phyloP scores from a whole-genome alignment of 805 yeast genomes.

The Teunomyces stri region DNA sequence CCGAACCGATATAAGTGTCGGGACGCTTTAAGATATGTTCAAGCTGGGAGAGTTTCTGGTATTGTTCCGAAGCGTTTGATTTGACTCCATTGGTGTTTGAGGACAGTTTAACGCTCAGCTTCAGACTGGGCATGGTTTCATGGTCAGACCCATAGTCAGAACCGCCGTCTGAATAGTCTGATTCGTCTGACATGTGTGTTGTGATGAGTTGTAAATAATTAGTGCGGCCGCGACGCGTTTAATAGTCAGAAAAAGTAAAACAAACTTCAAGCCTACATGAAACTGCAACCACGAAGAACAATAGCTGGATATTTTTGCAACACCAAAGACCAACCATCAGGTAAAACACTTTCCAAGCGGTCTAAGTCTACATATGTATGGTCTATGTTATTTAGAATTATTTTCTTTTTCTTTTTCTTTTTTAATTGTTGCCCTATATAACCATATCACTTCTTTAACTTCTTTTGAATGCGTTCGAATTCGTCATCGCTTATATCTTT shows the following conservation, averaged over 20 bases:
- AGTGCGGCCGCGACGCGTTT: conserved; percentile 1
- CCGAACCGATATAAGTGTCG: conserved; percentile 95
- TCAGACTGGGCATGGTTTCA: conserved; percentile 7
- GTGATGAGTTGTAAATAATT: not conserved
- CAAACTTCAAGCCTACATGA: not conserved
- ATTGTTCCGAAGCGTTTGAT: conserved; percentile 62
- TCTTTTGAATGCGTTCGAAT: conserved; percentile 45
- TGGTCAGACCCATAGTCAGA: conserved; percentile 9
- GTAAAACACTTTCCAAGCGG: no score
- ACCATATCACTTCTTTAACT: conserved; percentile 22
- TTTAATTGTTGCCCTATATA: not conserved
- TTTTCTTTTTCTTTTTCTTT: not conserved
- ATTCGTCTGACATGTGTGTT: conserved; percentile 4
- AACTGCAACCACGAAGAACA: not conserved
- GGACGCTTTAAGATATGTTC: conserved; percentile 97
- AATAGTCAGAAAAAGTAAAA: not conserved
- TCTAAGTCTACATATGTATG: not conserved
- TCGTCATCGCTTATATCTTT: conserved; percentile 51
- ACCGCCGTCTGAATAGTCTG: conserved; percentile 6
- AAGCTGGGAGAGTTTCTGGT: conserved; percentile 90
- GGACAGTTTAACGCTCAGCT: conserved; percentile 6
- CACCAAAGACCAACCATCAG: no score
- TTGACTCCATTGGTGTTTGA: conserved; percentile 9
- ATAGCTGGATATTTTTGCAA: not conserved
- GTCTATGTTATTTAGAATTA: not conserved